These are phyloP conservation scores for Thielaviopsis punctulata DNA, from an alignment of 2,329 filamentous ascomycete species.

Conservation along the genomic window DNA sequence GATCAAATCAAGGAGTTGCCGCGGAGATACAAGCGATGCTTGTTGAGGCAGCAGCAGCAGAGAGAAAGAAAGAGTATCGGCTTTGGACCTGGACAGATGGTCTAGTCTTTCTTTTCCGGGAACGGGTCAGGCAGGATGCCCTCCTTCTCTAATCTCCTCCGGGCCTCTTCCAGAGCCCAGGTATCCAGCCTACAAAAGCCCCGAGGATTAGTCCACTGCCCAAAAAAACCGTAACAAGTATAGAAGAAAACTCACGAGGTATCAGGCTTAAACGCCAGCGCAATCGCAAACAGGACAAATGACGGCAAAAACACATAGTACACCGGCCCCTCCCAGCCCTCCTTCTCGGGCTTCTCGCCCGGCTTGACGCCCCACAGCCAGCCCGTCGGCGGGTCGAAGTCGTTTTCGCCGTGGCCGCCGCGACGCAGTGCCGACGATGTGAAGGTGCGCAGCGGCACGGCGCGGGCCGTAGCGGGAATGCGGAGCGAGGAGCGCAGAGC, in stretches of 20 bases:
- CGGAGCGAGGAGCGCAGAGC: not conserved
- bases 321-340: conserved; percentile 87
- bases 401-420: conserved; percentile 40
- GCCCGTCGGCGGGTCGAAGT: conserved; percentile 78
- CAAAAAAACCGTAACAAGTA: not conserved
- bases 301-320: conserved; percentile 73
- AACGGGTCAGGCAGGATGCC: conserved; percentile 73
- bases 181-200: conserved; percentile 67
- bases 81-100: conserved; percentile 18
- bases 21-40: not conserved
- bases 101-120: conserved; percentile 36
- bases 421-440: conserved; percentile 17
- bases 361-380: conserved; percentile 93
- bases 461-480: not conserved
- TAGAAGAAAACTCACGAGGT: conserved; percentile 60
- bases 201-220: not conserved
- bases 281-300: conserved; percentile 54
- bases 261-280: conserved; percentile 93
- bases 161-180: conserved; percentile 94
- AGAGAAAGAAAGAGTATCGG: conserved; percentile 17
- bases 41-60: conserved; percentile 11
- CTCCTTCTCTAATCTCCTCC: conserved; percentile 86
- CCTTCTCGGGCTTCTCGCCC: conserved; percentile 85
- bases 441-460: not conserved
- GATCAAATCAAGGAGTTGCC: not conserved